Percentiles rank a stretch among this genome's conserved stretches.
Conservation (phyloP, 306 rosid genomes). For the Lagenaria siceraria region DNA sequence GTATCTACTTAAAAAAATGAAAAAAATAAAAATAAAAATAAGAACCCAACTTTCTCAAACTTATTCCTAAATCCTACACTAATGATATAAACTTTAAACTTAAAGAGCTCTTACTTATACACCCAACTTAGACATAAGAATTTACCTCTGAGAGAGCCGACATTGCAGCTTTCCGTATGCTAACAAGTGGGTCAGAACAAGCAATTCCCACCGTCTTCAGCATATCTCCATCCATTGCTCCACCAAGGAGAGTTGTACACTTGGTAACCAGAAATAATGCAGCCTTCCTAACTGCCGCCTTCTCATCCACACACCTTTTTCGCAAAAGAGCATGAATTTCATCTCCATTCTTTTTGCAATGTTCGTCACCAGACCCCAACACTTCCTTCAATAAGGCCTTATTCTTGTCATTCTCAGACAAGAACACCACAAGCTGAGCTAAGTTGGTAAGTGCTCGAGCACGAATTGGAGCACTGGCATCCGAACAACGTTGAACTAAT, state of each 20-base stretch:
- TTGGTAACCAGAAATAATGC: slow-evolving; percentile 67
- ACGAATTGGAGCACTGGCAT: slow-evolving; percentile 45
- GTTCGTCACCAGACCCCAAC: slow-evolving; percentile 40
- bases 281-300: slow-evolving; percentile 83
- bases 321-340: slow-evolving; percentile 40
- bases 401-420: slow-evolving; percentile 27
- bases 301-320: slow-evolving; percentile 80
- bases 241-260: slow-evolving; percentile 48
- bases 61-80: background rate
- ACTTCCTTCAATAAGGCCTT: slow-evolving; percentile 35
- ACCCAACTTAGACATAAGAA: background rate
- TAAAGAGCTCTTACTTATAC: background rate
- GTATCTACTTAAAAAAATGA: no score
- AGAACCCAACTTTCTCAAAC: no score
- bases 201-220: slow-evolving; percentile 70
- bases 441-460: slow-evolving; percentile 64
- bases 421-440: slow-evolving; percentile 55
- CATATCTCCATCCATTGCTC: slow-evolving; percentile 63
- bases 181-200: slow-evolving; percentile 88
- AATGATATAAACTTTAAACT: background rate
- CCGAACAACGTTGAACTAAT: slow-evolving; percentile 69
- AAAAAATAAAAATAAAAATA: no score
- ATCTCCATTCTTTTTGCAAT: slow-evolving; percentile 17
- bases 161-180: slow-evolving; percentile 74
- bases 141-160: slow-evolving; percentile 72